Evolutionary conservation across 345 rosid genomes (phyloP), one percentile per base, ranked within the genome.

Genomic region (Aquilaria sinensis): DNA sequence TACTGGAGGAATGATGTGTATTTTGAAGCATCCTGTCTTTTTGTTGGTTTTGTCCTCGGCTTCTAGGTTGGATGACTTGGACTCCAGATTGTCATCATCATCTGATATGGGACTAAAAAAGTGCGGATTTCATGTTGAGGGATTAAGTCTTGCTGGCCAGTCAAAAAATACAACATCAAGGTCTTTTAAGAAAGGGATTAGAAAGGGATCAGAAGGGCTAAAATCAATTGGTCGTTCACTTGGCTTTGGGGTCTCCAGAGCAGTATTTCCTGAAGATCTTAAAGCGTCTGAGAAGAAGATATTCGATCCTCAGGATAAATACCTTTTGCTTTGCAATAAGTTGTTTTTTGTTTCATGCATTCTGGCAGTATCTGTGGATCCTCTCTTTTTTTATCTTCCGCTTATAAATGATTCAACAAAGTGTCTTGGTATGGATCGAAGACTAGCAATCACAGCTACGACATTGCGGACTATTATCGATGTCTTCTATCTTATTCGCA

Each of bases 241-340:
- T 61, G 72, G 96, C 57, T 82, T 94, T 58, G 98, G 98, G 59
- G 98, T 93, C 53, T 78, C 98, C 15, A 80, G 90, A 14, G 96
- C 92, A 0, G 96, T 94, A 52, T 94, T 94, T 65, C 96, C 99
- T 0, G 99, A 94, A 79, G 99, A 94, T 77, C 92, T 94, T 70
- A 83, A 90, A 76, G 87, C 51, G 53, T 90, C 99, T 2, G 92
- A 86, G 72, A 88, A 77, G 70, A 90, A 83, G 71, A 88, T 94
- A 41, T 76, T 94, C 65, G 97, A 94, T 80, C 99, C 99, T 32
- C 97, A 94, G 55, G 95, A 86, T 72, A 90, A 90, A 70, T 85
- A 85, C 76, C 92, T 94, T 61, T 66, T 86, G 70, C 70, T 72
- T 32, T 94, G 96, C 76, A 90, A 94, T 74, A 88, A 79, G 69